Evolutionary conservation across 2,329 filamentous ascomycete genomes (phyloP).

Genomic region (Colletotrichum sp.): DNA sequence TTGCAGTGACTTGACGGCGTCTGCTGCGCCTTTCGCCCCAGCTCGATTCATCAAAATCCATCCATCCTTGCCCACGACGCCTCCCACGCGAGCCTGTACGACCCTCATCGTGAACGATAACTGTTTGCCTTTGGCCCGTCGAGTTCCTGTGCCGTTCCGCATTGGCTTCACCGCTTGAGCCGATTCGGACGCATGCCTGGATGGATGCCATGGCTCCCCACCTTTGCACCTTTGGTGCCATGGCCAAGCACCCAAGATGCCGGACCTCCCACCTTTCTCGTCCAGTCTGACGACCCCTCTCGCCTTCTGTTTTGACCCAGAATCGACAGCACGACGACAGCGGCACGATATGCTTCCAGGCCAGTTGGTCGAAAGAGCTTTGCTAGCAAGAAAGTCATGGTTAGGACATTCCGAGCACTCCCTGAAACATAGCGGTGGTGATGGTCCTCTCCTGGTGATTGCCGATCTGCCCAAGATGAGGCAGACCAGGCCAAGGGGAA

Average conservation of each 20-base stretch:
- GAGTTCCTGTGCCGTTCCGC: background rate
- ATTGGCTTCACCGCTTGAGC: slow-evolving; percentile 9
- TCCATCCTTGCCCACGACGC: background rate
- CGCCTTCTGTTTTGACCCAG: background rate
- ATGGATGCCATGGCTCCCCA: slow-evolving; percentile 1
- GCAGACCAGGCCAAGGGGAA: background rate
- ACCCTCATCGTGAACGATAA: background rate
- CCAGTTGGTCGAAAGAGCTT: background rate
- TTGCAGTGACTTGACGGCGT: background rate
- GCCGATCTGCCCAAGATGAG: slow-evolving; percentile 3
- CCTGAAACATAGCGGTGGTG: background rate
- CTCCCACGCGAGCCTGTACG: background rate
- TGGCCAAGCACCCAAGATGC: slow-evolving; percentile 12
- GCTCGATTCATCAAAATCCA: background rate
- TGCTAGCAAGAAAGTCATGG: background rate
- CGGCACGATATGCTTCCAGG: background rate
- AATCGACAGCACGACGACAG: background rate
- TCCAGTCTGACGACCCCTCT: background rate
- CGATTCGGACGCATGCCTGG: slow-evolving; percentile 3
- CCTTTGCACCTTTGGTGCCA: background rate
- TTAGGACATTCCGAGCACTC: background rate
- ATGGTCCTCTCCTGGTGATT: background rate
- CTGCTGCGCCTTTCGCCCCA: background rate
- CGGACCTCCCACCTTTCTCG: background rate
- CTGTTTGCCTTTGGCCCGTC: background rate